Base-by-base conservation (phyloP, 306 rosid species). In the Ochetophila trinervis region DNA sequence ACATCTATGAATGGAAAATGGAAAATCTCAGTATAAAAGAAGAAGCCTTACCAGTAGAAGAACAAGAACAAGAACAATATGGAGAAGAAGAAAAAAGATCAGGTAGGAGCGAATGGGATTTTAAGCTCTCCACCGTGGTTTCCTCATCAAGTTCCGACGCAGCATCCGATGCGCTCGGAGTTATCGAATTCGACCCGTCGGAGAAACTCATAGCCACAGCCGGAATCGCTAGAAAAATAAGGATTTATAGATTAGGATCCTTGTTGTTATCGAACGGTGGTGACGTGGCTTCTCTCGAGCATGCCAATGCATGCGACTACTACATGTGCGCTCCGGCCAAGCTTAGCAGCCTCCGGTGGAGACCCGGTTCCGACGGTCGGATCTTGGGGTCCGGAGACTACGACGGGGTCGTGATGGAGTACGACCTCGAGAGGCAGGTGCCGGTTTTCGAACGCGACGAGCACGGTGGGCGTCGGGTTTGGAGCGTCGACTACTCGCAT, bases 401-500 rank as follows among this genome's bases (percentile, higher is more conserved):
- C 62, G 91, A 86, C 23, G 91, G 91, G 17, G 88, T 83, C 27
- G 79, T 86, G 12, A 75, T 49, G 65, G 91, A 86, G 72, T 86
- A 86, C 52, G 91, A 86, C 42, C 81, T 86, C 1, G 86, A 83
- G 23, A 57, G 42, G 3, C 66, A 53, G 23, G 24, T 67, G 0
- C 91, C 91, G 0, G 37, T 86, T 22, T 86, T 80, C 20, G 91
- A 86, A 75, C 81, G 91, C 1, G 91, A 86, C 67, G 91, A 86
- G 68, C 91, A 86, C 56, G 86, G 86, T 2, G 91, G 91, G 5
- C 83, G 91, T 6, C 77, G 88, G 27, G 86, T 86, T 1, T 83
- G 91, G 91, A 80, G 91, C 69, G 62, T 86, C 40, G 91, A 83
- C 42, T 86, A 83, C 52, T 80, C 88, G 17, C 66, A 60, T 30